A percentile compares a stretch with the other conserved stretches of the same genome.
Evolutionary conservation across 805 yeast species (phyloP).

Genomic region (Candida maris): DNA sequence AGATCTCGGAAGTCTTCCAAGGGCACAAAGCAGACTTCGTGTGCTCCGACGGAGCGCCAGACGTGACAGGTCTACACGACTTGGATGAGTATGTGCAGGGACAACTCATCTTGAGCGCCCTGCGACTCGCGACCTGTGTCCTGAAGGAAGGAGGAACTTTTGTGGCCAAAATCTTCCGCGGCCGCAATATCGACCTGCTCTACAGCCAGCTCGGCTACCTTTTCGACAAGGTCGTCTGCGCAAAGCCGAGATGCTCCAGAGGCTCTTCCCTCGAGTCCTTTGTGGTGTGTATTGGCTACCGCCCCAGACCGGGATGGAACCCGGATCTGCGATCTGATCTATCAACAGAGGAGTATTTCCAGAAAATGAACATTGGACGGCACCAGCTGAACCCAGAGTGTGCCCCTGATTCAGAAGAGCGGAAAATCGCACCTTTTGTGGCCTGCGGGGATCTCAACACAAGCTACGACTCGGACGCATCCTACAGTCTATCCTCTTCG

Average conservation of each 20-base stretch:
- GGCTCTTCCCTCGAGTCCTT: constrained; percentile 94
- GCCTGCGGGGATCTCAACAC: constrained; percentile 87
- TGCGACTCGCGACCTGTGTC: constrained; percentile 86
- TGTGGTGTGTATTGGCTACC: constrained; percentile 85
- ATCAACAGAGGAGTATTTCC: constrained; percentile 82
- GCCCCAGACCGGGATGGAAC: constrained; percentile 79
- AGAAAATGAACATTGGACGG: constrained; percentile 56
- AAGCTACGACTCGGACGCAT: constrained; percentile 92
- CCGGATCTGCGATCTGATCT: constrained; percentile 51
- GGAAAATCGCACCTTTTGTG: constrained; percentile 82
- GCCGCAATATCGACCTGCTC: constrained; percentile 89
- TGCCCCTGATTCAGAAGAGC: constrained; percentile 53
- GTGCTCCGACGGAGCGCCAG: constrained; percentile 98
- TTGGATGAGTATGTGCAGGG: constrained; percentile 96
- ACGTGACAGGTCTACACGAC: constrained; percentile 96
- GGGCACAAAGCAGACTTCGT: constrained; percentile 95
- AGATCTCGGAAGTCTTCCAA: constrained; percentile 76
- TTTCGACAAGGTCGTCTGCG: constrained; percentile 86
- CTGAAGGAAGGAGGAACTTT: constrained; percentile 87
- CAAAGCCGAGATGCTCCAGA: constrained; percentile 93
- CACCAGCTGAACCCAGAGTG: constrained; percentile 45
- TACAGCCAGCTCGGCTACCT: constrained; percentile 88
- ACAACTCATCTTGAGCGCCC: constrained; percentile 84
- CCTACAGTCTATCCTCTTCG: constrained; percentile 58
- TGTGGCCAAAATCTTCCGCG: constrained; percentile 95